phyloP scores from a whole-genome alignment of 1,284 basidiomycete species.

The Boletus subluridellus region DNA sequence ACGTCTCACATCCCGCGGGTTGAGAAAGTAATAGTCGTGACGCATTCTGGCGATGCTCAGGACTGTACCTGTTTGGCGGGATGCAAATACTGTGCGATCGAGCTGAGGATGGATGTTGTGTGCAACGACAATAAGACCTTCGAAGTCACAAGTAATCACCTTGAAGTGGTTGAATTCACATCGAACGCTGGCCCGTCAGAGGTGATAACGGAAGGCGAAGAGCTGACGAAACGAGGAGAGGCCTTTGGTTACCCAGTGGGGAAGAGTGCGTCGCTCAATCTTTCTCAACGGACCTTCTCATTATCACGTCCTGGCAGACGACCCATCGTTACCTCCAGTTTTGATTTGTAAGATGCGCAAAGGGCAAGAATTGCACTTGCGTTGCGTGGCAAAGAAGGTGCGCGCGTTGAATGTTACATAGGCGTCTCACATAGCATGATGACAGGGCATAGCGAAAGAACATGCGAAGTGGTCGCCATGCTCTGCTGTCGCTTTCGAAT shows the following conservation, averaged over 20 bases:
- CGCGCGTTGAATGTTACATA: conserved; percentile 1
- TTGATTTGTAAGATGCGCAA: conserved; percentile 90
- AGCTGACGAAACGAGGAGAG: conserved; percentile 67
- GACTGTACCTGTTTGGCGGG: conserved; percentile 81
- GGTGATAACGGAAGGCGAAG: conserved; percentile 56
- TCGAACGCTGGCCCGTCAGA: conserved; percentile 36
- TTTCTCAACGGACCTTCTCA: not conserved
- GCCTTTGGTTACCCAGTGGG: conserved; percentile 86
- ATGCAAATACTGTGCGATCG: conserved; percentile 80
- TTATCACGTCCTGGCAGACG: conserved; percentile 41
- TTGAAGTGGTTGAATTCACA: conserved; percentile 54
- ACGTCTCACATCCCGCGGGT: conserved; percentile 26
- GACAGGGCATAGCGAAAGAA: conserved; percentile 93
- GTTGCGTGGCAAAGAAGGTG: conserved; percentile 93
- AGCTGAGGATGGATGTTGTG: conserved; percentile 66
- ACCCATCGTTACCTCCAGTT: conserved; percentile 64
- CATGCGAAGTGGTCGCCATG: conserved; percentile 99
- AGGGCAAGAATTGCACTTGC: conserved; percentile 87
- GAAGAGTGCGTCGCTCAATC: conserved; percentile 55
- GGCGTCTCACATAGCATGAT: not conserved
- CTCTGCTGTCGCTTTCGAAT: conserved; percentile 94
- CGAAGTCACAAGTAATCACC: conserved; percentile 77
- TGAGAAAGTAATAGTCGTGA: conserved; percentile 7
- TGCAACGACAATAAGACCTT: conserved; percentile 71
- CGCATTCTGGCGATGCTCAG: conserved; percentile 38